Percentiles rank a stretch among this genome's conserved stretches.
These are phyloP conservation scores for Picea sitchensis DNA, from an alignment of 75 land plant genomes.

Conservation along the genomic window DNA sequence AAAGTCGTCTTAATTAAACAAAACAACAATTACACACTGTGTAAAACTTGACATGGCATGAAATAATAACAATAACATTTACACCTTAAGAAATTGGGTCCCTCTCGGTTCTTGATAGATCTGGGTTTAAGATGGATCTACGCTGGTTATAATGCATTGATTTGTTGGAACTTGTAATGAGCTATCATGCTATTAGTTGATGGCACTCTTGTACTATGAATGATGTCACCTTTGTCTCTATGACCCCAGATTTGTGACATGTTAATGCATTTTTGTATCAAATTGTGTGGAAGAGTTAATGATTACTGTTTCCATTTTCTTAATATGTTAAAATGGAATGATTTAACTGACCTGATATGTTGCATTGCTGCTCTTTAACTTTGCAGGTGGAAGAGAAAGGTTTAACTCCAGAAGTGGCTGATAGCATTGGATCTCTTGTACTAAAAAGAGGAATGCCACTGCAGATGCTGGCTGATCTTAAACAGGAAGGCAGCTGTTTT, in stretches of 20 bases:
- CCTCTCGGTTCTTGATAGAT: too few relatives aligned
- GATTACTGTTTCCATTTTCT: not conserved
- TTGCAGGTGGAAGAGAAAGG: constrained; percentile 88
- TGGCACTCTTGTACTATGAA: not conserved
- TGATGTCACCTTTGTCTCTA: not conserved
- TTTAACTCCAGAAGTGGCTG: constrained; percentile 60
- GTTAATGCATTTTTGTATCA: not conserved
- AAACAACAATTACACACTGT: too few relatives aligned
- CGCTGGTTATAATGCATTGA: not conserved
- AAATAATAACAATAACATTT: too few relatives aligned
- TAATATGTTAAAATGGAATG: not conserved
- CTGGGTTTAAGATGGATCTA: too few relatives aligned
- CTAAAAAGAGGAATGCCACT: constrained; percentile 58
- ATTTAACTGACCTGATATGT: not conserved
- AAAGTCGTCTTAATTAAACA: too few relatives aligned
- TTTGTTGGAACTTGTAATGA: not conserved
- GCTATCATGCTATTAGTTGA: not conserved
- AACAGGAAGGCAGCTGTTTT: constrained; percentile 43
- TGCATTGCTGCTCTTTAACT: not conserved
- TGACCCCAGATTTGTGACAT: not conserved
- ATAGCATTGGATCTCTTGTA: constrained; percentile 70
- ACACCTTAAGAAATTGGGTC: too few relatives aligned
- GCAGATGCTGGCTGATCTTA: constrained; percentile 55
- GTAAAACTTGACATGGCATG: too few relatives aligned
- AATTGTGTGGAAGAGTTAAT: not conserved